phyloP scores from a whole-genome alignment of 2,329 filamentous ascomycete species.

The Colletotrichum sansevieriae region DNA sequence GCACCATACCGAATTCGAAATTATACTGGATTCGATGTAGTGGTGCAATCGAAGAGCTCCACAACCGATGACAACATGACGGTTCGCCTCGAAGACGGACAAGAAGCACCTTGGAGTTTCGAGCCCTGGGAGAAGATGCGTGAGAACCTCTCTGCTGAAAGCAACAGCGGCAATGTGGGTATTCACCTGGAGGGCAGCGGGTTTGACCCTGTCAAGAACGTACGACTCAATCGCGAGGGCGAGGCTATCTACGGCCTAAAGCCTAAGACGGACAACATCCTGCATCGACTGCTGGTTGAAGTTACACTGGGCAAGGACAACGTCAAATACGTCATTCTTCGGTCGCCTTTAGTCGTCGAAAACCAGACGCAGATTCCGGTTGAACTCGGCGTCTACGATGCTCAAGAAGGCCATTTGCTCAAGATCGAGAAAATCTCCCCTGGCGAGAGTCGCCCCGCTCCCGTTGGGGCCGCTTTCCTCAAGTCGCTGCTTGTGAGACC shows the following conservation, averaged over 20 bases:
- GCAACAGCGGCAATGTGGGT: conserved; percentile 81
- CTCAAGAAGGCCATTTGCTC: conserved; percentile 86
- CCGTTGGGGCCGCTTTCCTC: conserved; percentile 91
- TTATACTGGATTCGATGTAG: conserved; percentile 92
- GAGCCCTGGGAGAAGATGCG: conserved; percentile 97
- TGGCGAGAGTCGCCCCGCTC: conserved; percentile 88
- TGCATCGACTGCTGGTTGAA: conserved; percentile 93
- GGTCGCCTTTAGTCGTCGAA: conserved; percentile 91
- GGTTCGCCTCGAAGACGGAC: conserved; percentile 85
- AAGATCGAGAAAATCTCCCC: conserved; percentile 99
- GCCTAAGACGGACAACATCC: conserved; percentile 85
- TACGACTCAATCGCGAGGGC: conserved; percentile 93
- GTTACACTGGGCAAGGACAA: conserved; percentile 93
- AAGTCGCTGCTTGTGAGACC: conserved; percentile 90
- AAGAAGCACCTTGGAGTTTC: conserved; percentile 95
- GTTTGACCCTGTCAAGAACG: conserved; percentile 90
- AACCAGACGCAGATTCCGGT: conserved; percentile 98
- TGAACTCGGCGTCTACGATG: conserved; percentile 91
- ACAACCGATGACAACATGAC: conserved; percentile 77
- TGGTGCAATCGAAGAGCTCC: conserved; percentile 82
- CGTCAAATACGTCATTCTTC: conserved; percentile 96
- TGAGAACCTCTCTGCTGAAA: conserved; percentile 90
- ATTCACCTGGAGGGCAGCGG: conserved; percentile 92
- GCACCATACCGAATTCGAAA: conserved; percentile 95
- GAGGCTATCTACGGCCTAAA: conserved; percentile 91